These are phyloP conservation scores for Ustilago shanxiensis DNA, from an alignment of 1,284 basidiomycete species.

Conservation along the genomic window DNA sequence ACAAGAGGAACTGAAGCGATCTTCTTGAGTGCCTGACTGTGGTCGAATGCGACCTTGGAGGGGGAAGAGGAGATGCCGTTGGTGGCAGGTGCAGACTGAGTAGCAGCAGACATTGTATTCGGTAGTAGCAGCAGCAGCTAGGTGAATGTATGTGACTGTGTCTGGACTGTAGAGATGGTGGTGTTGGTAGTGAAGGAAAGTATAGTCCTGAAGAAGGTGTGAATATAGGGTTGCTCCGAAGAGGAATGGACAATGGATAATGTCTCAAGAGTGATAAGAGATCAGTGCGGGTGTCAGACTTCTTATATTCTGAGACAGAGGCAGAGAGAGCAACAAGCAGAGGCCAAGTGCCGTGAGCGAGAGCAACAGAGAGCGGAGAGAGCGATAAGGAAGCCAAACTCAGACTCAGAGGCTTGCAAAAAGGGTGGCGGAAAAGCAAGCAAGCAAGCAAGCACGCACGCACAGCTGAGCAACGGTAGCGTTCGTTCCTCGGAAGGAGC, in stretches of 20 bases:
- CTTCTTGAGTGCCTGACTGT: conserved; percentile 59
- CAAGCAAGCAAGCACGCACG: background rate
- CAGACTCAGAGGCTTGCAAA: no score
- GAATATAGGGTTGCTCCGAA: conserved; percentile 6
- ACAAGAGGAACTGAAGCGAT: conserved; percentile 62
- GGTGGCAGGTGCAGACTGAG: conserved; percentile 38
- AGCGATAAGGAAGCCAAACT: conserved; percentile 20
- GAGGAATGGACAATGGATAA: background rate
- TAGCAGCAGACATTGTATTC: conserved; percentile 50
- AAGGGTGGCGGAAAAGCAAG: conserved; percentile 11
- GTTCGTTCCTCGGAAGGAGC: conserved; percentile 6
- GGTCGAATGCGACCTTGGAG: conserved; percentile 45
- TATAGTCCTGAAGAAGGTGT: no score
- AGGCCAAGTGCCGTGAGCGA: conserved; percentile 4
- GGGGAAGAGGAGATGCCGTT: conserved; percentile 44
- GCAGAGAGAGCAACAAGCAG: background rate
- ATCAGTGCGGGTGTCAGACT: background rate
- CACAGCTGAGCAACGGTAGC: no score
- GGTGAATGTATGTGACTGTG: conserved; percentile 3
- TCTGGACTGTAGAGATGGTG: background rate
- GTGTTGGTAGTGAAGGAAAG: background rate
- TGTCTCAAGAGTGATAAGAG: background rate
- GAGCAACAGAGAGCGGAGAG: no score
- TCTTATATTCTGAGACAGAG: conserved; percentile 14
- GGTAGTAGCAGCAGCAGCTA: background rate